A percentile compares a stretch with the other conserved stretches of the same genome.
Conservation (phyloP, 176 grass and related monocot genomes). For the Oryza glaberrima region DNA sequence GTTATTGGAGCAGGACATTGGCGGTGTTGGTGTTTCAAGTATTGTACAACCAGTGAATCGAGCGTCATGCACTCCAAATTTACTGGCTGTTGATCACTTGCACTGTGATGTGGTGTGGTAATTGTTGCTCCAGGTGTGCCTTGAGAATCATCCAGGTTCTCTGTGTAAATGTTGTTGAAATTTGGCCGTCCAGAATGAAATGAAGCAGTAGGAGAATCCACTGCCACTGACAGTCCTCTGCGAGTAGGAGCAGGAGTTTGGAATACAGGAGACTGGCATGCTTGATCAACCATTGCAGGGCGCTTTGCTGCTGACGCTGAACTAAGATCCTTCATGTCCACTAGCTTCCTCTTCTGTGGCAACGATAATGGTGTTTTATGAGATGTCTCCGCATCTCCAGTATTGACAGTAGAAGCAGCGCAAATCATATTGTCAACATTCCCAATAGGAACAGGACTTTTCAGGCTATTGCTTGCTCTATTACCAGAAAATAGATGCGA, state of each 20-base stretch:
- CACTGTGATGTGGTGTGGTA: conserved; percentile 38
- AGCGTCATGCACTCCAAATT: conserved; percentile 81
- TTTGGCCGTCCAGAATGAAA: conserved; percentile 56
- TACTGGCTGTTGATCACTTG: conserved; percentile 59
- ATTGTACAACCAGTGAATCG: conserved; percentile 94
- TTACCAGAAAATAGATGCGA: conserved; percentile 37
- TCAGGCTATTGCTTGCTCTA: conserved; percentile 45
- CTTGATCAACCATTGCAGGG: conserved; percentile 52
- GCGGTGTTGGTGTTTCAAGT: conserved; percentile 95
- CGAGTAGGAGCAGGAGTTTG: conserved; percentile 72
- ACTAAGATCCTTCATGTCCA: conserved; percentile 60
- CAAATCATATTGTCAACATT: conserved; percentile 38
- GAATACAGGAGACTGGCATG: conserved; percentile 65
- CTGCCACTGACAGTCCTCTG: conserved; percentile 50
- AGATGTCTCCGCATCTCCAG: conserved; percentile 46
- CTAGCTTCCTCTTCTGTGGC: conserved; percentile 84
- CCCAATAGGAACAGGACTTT: conserved; percentile 50
- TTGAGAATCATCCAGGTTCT: conserved; percentile 75
- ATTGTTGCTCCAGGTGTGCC: conserved; percentile 59
- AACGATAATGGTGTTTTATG: conserved; percentile 70
- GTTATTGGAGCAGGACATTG: conserved; percentile 96
- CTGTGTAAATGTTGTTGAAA: conserved; percentile 57
- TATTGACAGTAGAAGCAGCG: conserved; percentile 30
- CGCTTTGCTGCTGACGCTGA: conserved; percentile 58
- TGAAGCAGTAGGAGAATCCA: conserved; percentile 60